These are phyloP conservation scores for Uncinocarpus reesii DNA, from an alignment of 2,329 filamentous ascomycete species.

Conservation along the genomic window DNA sequence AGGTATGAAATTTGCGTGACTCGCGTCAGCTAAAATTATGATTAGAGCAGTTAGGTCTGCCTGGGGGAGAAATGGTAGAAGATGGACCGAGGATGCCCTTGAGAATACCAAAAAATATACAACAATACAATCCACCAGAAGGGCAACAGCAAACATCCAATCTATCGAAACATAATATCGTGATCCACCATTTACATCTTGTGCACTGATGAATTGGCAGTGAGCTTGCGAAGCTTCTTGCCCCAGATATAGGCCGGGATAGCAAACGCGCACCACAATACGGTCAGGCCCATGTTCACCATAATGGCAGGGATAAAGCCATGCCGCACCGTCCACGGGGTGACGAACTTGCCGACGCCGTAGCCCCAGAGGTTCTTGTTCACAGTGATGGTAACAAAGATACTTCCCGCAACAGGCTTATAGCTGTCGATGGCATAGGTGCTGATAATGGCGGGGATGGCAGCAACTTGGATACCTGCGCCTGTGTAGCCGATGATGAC, in stretches of 20 bases:
- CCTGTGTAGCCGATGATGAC: slow-evolving; percentile 50
- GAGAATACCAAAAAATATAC: neutral
- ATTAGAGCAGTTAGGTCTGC: too few species aligned
- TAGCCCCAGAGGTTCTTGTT: slow-evolving; percentile 57
- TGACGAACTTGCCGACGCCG: slow-evolving; percentile 48
- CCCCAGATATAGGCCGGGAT: slow-evolving; percentile 49
- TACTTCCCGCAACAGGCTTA: slow-evolving; percentile 50
- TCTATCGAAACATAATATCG: neutral
- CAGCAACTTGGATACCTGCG: slow-evolving; percentile 49
- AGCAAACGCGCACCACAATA: slow-evolving; percentile 46
- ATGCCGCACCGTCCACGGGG: slow-evolving; percentile 40
- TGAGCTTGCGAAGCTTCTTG: slow-evolving; percentile 50
- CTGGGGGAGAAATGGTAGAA: too few species aligned
- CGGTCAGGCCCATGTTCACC: slow-evolving; percentile 47
- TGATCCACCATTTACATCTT: slow-evolving; percentile 30
- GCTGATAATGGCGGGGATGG: slow-evolving; percentile 48
- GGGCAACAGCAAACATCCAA: neutral
- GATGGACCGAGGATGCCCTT: too few species aligned
- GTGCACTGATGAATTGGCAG: slow-evolving; percentile 47
- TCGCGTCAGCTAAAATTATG: too few species aligned
- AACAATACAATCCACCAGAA: neutral
- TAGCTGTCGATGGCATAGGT: slow-evolving; percentile 55
- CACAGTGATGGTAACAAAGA: slow-evolving; percentile 53
- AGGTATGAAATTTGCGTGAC: too few species aligned
- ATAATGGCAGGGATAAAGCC: slow-evolving; percentile 51